phyloP scores from a whole-genome alignment of 176 grass and related monocot genomes.

The Paspalum vaginatum region DNA sequence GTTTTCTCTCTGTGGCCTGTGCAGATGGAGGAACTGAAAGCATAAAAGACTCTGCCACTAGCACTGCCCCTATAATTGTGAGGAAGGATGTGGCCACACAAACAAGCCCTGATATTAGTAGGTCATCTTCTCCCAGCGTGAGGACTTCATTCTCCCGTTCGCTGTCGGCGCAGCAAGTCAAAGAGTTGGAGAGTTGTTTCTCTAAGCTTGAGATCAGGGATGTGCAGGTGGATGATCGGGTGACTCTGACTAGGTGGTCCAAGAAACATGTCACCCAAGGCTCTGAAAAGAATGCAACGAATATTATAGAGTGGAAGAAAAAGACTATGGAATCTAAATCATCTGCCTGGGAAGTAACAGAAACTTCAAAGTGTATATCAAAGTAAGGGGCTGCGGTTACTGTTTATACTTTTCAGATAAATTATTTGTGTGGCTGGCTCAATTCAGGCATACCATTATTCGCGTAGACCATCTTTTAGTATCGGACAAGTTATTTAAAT shows the following conservation, averaged over 20 bases:
- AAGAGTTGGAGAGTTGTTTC: conserved; percentile 75
- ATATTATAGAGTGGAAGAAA: conserved; percentile 88
- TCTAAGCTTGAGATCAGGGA: conserved; percentile 81
- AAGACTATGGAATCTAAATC: conserved; percentile 65
- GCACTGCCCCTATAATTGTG: conserved; percentile 34
- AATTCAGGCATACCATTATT: conserved; percentile 10
- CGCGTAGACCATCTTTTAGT: conserved; percentile 3
- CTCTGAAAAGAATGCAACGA: conserved; percentile 61
- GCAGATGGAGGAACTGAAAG: conserved; percentile 32
- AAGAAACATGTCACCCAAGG: conserved; percentile 76
- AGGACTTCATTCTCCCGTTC: conserved; percentile 55
- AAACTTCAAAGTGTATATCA: conserved; percentile 65
- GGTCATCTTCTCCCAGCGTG: conserved; percentile 55
- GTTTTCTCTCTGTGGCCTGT: conserved; percentile 25
- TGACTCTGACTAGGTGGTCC: conserved; percentile 89
- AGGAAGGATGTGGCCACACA: conserved; percentile 85
- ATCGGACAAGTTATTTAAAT: background rate
- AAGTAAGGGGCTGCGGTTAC: conserved; percentile 52
- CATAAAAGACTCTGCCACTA: conserved; percentile 29
- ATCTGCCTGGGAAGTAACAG: conserved; percentile 65
- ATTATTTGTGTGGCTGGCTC: background rate
- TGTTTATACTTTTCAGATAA: conserved; percentile 20
- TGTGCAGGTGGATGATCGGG: conserved; percentile 62
- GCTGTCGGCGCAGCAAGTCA: conserved; percentile 46
- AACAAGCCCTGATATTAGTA: conserved; percentile 76